Percentiles rank a stretch among this genome's conserved stretches.
Conservation (phyloP, 345 rosid species). For the Syzygium oleosum region DNA sequence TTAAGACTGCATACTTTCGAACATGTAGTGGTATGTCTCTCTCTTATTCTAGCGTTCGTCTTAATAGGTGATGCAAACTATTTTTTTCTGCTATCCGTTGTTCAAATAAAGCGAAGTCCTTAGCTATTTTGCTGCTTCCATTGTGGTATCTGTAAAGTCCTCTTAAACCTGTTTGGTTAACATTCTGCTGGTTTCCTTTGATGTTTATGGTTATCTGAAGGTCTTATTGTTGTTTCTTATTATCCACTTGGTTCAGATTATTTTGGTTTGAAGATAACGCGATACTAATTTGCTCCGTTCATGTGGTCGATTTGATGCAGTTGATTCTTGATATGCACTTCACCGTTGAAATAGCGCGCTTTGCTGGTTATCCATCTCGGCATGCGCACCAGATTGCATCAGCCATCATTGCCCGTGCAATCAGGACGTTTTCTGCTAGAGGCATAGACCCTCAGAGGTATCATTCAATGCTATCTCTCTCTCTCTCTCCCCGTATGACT, state of each 20-base stretch:
- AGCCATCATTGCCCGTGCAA: slow-evolving; percentile 81
- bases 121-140: neutral
- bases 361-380: slow-evolving; percentile 87
- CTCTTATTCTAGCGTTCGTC: neutral
- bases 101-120: neutral
- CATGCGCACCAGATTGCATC: slow-evolving; percentile 80
- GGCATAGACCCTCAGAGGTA: slow-evolving; percentile 87
- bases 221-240: neutral
- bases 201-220: neutral
- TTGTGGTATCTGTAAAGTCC: neutral
- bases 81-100: neutral
- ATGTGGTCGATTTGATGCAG: slow-evolving; percentile 32
- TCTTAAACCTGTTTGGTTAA: neutral
- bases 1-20: neutral
- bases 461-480: neutral
- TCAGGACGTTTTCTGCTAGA: slow-evolving; percentile 66
- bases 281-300: neutral
- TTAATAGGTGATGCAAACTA: neutral
- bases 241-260: neutral
- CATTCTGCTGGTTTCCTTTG: neutral
- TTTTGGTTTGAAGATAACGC: neutral
- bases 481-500: neutral
- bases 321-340: slow-evolving; percentile 97
- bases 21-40: neutral
- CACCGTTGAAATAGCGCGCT: slow-evolving; percentile 97